Base-by-base conservation (phyloP, 2,329 filamentous ascomycete species). In the Helminthosporium solani region DNA sequence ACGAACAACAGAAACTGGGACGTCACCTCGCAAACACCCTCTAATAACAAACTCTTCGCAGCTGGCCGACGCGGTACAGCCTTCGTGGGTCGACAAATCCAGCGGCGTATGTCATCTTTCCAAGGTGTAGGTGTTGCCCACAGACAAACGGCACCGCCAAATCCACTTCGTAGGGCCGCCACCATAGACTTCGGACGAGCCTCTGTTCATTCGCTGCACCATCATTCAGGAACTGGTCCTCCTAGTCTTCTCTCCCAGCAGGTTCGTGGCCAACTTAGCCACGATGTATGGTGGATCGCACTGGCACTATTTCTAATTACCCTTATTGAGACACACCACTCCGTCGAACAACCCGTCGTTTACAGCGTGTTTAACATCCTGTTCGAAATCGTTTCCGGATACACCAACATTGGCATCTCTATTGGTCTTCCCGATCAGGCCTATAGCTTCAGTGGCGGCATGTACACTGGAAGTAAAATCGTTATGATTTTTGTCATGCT, bases 261-360 rank as follows among this genome's bases (percentile, higher is more conserved):
- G 43, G 46, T 59, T 14, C 54, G 56, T 7, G 54, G 56, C 44
- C 56, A 59, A 36, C 53, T 59, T 20, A 54, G 50, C 6, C 53
- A 57, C 47, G 56, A 59, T 37, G 54, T 59, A 23, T 59, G 56
- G 56, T 59, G 53, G 52, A 56, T 59, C 18, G 52, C 54, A 3
- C 42, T 59, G 5, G 56, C 54, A 5, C 51, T 59, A 3, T 59
- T 59, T 40, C 46, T 59, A 33, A 59, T 59, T 40, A 56, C 56
- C 3, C 42, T 59, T 28, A 59, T 59, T 40, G 56, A 59, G 34
- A 57, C 54, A 23, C 52, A 52, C 16, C 54, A 59, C 33, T 59
- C 56, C n/a, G 56, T 51, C 21, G 50, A 44, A 21, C 50, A 59
- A 28, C 54, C 54, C 9, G 44, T 46, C 25, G 54, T 54, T 16